Percentiles rank a stretch among this genome's conserved stretches.
These are phyloP conservation scores for Trametes villosa DNA, from an alignment of 768 basidiomycete species.

Conservation along the genomic window DNA sequence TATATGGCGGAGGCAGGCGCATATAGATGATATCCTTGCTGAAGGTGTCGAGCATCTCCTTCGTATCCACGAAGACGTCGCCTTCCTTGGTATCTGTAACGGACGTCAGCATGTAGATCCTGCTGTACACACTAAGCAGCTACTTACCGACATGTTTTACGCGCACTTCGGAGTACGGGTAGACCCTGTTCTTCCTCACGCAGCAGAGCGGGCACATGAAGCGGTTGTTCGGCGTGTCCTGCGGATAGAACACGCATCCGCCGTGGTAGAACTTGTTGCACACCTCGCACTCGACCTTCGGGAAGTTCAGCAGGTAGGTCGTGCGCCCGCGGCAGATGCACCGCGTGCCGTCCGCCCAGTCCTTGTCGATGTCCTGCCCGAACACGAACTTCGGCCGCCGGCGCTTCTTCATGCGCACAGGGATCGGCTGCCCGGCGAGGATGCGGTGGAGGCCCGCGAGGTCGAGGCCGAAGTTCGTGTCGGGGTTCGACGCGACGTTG, in stretches of 20 bases:
- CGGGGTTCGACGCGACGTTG: conserved; percentile 80
- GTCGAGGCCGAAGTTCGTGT: conserved; percentile 82
- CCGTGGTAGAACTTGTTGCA: conserved; percentile 74
- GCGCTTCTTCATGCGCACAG: conserved; percentile 59
- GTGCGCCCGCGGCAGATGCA: conserved; percentile 82
- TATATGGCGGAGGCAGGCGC: conserved; percentile 64
- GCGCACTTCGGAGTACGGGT: conserved; percentile 77
- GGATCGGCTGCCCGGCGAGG: conserved; percentile 65
- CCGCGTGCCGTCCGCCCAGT: conserved; percentile 76
- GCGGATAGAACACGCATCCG: conserved; percentile 75
- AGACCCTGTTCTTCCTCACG: conserved; percentile 70
- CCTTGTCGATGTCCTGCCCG: conserved; percentile 74
- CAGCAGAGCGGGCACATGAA: conserved; percentile 81
- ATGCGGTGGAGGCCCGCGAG: conserved; percentile 83
- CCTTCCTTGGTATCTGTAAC: conserved; percentile 49
- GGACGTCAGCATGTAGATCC: conserved; percentile 13
- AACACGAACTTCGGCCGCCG: conserved; percentile 68
- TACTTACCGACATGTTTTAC: conserved; percentile 64
- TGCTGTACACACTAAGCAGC: neutral
- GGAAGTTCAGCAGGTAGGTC: conserved; percentile 59
- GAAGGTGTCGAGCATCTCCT: conserved; percentile 73
- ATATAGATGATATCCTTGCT: conserved; percentile 75
- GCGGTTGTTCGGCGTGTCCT: conserved; percentile 42
- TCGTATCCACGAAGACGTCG: conserved; percentile 71
- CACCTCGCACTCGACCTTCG: conserved; percentile 65